Conservation (phyloP, 129 eudicot genomes). For the Arctium minus region DNA sequence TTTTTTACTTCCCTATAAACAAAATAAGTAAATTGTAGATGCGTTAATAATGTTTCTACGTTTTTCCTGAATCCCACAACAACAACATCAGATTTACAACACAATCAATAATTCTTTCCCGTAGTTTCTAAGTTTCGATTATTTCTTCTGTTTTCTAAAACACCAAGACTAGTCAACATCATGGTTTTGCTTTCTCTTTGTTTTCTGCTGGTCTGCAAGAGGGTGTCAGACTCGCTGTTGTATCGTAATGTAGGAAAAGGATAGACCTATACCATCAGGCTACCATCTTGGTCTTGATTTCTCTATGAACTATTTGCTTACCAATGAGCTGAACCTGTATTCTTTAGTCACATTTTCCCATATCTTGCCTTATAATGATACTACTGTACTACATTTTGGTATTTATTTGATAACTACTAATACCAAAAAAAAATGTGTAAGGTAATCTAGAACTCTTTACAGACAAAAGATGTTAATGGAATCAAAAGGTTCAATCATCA, state of each 20-base stretch:
- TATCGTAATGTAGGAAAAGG: neutral
- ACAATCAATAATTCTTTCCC: neutral
- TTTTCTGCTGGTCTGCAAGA: neutral
- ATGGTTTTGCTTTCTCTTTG: neutral
- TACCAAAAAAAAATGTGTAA: neutral
- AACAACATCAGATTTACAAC: neutral
- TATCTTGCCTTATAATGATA: neutral
- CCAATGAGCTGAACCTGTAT: neutral
- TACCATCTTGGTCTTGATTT: neutral
- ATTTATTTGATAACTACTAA: neutral
- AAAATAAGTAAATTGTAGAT: neutral
- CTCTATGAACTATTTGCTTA: neutral
- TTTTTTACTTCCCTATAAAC: neutral
- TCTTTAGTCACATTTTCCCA: neutral
- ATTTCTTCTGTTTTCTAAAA: neutral
- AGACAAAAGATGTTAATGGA: neutral
- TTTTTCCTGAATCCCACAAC: neutral
- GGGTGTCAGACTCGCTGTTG: neutral
- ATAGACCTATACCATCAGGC: neutral
- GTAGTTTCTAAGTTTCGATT: neutral
- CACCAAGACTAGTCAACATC: neutral
- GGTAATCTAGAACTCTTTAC: neutral
- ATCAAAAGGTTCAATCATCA: constrained; percentile 4
- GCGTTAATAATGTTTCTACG: neutral
- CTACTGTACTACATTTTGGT: neutral